Evolutionary conservation across 192 early-diverging fungal species (phyloP), one percentile per base, ranked within the genome.

Genomic region (Phycomyces blakesleeanus): DNA sequence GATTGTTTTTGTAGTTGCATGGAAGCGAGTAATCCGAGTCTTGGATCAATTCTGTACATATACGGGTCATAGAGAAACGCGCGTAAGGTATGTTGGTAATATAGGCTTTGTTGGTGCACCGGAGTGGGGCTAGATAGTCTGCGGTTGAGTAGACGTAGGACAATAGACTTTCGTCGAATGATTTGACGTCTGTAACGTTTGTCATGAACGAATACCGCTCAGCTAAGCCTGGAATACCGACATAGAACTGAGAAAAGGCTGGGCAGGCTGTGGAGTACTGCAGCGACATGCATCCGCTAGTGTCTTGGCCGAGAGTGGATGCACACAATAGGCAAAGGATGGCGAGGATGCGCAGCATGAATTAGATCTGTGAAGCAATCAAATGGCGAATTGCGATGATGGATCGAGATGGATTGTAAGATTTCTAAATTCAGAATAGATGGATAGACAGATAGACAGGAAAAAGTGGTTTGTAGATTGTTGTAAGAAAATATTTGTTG

Each of bases 11-110:
- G 27, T 61, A 65, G 56, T 66, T 75, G 29, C 73, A 75, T 4
- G 68, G 67, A n/a, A 69, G 47, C 5, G 70, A 72, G 29, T 60
- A 49, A 2, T 44, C 42, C 14, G 55, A 26, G 49, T 73, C 65
- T 58, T 75, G 73, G 22, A 75, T 63, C 29, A 75, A 20, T 34
- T 27, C 37, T 27, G 68, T 60, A 26, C 73, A 75, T 21, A 68
- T 14, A 52, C 44, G 42, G 24, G 73, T 52, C 24, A 69, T n/a
- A 5, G 66, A 60, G 38, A 69, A 75, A 14, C 73, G 67, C 52
- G 67, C 68, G 34, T 75, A 70, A 25, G 67, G 73, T 47, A 67
- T 54, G 25, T 47, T 61, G 4, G 51, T 55, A 3, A 26, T 58
- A 41, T 60, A 66, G 11, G 58, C 51, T 27, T 61, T 52, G 44